Evolutionary conservation across 2,329 filamentous ascomycete genomes (phyloP), one percentile per base, ranked within the genome.

Genomic region (Fusarium ambrosium): DNA sequence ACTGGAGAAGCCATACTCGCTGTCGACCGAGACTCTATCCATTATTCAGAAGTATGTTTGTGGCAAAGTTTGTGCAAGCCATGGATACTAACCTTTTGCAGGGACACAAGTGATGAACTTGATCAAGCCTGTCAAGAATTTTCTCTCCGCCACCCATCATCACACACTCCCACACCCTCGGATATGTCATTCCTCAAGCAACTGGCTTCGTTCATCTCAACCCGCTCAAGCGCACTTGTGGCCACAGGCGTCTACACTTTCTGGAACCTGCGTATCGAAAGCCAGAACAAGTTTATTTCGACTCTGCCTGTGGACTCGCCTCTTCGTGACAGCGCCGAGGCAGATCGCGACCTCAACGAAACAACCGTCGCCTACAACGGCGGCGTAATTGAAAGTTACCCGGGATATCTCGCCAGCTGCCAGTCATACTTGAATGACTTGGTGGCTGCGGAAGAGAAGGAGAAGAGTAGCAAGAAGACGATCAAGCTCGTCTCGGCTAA

Each of bases 341-440:
- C 83, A 18, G 90, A 90, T 72, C 84, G 84, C 2, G 81, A 84
- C 51, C 79, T 88, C 9, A 79, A 80, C 37, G 83, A 84, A 66
- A 91, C 89, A 4, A 87, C 89, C 3, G 90, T 96, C n/a, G 92
- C 92, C 4, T 95, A 92, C 82, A 95, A 94, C 79, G 94, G 94
- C 53, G 93, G 92, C 32, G 93, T 96, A 60, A 91, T 95, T 62
- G 93, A 95, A 82, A 92, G 92, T 77, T 96, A 95, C 79, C 93
- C 94, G 0, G 85, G 86, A 9, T 96, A 95, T 81, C 85, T 89
- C 24, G 82, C 82, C 36, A 86, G 84, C 48, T 92, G 91, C 78
- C 93, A 95, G 80, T 80, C 80, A 7, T 91, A 91, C 75, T 83
- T 95, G 56, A 86, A 94, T 77, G 84, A 86, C 43, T 84, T 95